A percentile compares a stretch with the other conserved stretches of the same genome.
Evolutionary conservation across 768 basidiomycete species (phyloP).

Genomic region (Podaxis sp.): DNA sequence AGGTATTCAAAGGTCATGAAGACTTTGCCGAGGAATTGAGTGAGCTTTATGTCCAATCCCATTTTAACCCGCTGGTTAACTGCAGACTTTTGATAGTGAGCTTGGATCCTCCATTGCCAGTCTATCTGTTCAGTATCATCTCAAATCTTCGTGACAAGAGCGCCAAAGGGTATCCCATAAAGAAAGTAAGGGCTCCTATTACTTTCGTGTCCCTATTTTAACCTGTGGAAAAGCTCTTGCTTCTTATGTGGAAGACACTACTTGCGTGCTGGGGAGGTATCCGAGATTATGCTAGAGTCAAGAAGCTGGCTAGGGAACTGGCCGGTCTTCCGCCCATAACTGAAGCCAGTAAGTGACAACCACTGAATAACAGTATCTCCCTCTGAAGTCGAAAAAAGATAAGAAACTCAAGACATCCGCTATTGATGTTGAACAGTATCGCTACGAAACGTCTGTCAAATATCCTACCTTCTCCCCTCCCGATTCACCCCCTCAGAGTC

Average conservation of each 20-base stretch:
- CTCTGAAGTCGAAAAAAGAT: constrained; percentile 23
- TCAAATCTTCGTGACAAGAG: constrained; percentile 89
- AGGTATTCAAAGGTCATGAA: constrained; percentile 90
- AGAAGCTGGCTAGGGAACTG: constrained; percentile 82
- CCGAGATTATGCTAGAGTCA: constrained; percentile 79
- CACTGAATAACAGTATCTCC: not conserved
- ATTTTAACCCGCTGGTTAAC: not conserved
- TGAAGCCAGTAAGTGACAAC: constrained; percentile 30
- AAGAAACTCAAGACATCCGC: constrained; percentile 86
- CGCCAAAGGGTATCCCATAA: constrained; percentile 94
- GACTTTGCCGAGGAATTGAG: constrained; percentile 96
- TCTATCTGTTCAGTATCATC: constrained; percentile 90
- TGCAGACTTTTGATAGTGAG: constrained; percentile 60
- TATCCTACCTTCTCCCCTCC: constrained; percentile 91
- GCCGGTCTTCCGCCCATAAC: constrained; percentile 64
- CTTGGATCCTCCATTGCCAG: constrained; percentile 89
- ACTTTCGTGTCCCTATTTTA: constrained; percentile 2
- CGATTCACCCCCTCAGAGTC: constrained; percentile 34
- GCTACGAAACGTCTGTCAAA: constrained; percentile 88
- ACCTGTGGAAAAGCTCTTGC: constrained; percentile 59
- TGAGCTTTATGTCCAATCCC: constrained; percentile 39
- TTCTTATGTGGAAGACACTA: constrained; percentile 93
- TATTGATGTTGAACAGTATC: constrained; percentile 85
- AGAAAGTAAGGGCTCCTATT: constrained; percentile 62
- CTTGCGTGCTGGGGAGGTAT: constrained; percentile 92